These are phyloP conservation scores for Macrophomina pseudophaseolina DNA, from an alignment of 2,329 filamentous ascomycete genomes.

Conservation along the genomic window DNA sequence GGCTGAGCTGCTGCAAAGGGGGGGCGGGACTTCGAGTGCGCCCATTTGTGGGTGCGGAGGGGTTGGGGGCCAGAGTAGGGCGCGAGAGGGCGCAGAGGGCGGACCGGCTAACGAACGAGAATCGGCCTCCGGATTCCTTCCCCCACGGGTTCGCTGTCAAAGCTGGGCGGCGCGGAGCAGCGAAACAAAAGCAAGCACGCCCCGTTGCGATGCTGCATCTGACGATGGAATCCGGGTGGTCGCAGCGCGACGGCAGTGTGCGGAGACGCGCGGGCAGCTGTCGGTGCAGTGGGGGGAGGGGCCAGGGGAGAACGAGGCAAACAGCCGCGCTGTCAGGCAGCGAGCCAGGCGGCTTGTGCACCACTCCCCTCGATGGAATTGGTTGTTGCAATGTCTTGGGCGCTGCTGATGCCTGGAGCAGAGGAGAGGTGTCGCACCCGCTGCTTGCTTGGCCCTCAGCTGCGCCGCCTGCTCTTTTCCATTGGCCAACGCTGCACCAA, in stretches of 20 bases:
- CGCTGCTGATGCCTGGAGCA: slow-evolving; percentile 21
- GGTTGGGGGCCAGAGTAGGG: slow-evolving; percentile 6
- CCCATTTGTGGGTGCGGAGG: slow-evolving; percentile 8
- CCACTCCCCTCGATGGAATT: slow-evolving; percentile 12
- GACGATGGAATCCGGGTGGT: not conserved
- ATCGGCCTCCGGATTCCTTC: not conserved
- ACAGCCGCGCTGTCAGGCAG: slow-evolving; percentile 14
- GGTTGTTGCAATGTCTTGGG: slow-evolving; percentile 18
- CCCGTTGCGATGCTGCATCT: slow-evolving; percentile 1
- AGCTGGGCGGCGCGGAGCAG: not conserved
- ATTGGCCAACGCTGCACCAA: slow-evolving; percentile 20
- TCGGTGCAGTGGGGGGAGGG: not conserved
- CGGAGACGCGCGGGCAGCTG: slow-evolving; percentile 3
- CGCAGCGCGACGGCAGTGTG: slow-evolving; percentile 1
- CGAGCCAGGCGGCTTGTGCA: slow-evolving; percentile 15
- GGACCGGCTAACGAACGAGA: slow-evolving; percentile 10
- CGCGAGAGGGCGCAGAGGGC: slow-evolving; percentile 5
- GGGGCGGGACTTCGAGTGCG: slow-evolving; percentile 8
- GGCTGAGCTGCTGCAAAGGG: slow-evolving; percentile 14
- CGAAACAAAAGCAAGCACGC: slow-evolving; percentile 20
- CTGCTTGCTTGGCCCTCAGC: slow-evolving; percentile 4
- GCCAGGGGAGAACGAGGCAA: slow-evolving; percentile 18
- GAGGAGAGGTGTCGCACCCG: slow-evolving; percentile 4
- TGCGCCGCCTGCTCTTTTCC: slow-evolving; percentile 17
- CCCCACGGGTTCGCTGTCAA: slow-evolving; percentile 18